These are phyloP conservation scores for Abelmoschus esculentus DNA, from an alignment of 345 rosid species.

Conservation along the genomic window DNA sequence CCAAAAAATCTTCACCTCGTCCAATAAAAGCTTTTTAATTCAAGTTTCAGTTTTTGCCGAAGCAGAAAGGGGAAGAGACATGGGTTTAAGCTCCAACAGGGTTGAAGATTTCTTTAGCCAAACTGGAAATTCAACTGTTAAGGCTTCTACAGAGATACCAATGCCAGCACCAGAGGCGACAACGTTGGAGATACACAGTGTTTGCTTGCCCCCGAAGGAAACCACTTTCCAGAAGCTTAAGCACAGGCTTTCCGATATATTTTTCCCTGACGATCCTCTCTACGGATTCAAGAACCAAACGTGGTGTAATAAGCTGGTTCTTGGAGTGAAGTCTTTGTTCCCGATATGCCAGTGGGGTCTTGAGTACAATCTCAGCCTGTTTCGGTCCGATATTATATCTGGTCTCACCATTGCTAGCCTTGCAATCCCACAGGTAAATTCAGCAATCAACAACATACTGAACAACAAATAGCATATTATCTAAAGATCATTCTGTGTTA, in stretches of 20 bases:
- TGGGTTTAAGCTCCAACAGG: conserved; percentile 42
- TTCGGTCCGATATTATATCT: conserved; percentile 82
- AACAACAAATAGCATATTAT: not conserved
- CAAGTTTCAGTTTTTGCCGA: not conserved
- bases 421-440: conserved; percentile 88
- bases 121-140: not conserved
- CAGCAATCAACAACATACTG: too few species aligned
- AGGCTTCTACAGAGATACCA: conserved; percentile 15
- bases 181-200: conserved; percentile 45
- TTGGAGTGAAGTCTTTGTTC: conserved; percentile 62
- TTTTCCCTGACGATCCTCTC: conserved; percentile 96
- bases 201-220: conserved; percentile 61
- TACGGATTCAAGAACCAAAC: conserved; percentile 73
- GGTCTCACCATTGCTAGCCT: conserved; percentile 99
- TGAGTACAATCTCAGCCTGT: conserved; percentile 46
- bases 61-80: not conserved
- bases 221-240: conserved; percentile 60
- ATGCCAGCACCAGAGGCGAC: conserved; percentile 9
- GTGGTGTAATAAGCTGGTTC: conserved; percentile 39
- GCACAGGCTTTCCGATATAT: conserved; percentile 55
- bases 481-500: not conserved
- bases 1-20: not conserved
- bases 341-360: conserved; percentile 86
- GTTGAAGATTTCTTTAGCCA: conserved; percentile 39
- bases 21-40: not conserved